Base-by-base conservation (phyloP, 1,284 basidiomycete species). In the Grifola frondosa region DNA sequence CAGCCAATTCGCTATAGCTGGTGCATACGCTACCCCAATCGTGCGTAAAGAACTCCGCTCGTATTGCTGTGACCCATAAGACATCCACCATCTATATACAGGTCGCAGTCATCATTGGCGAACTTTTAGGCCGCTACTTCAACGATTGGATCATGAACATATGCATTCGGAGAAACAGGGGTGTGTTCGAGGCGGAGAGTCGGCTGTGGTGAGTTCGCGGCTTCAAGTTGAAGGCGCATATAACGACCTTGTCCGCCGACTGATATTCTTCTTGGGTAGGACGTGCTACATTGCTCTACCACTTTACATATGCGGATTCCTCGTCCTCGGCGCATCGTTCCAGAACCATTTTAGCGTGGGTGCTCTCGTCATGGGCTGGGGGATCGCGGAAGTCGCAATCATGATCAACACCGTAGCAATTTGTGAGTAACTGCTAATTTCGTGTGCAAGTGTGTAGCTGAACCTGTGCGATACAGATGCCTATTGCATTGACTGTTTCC, bases 101-200 rank as follows among this genome's bases (percentile, higher is more conserved):
- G 78, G 68, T 84, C 9, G 75, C 75, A 0, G 76, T 80, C 5
- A 40, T 88, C 17, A 57, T 88, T 35, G 87, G 86, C 24, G 83
- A 88, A 58, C 19, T 87, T 1, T 53, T 77, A 3, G 86, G 83
- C 20, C 73, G 81, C 15, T 87, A 75, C 50, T 53, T 73, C 42
- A 85, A 87, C 51, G 85, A 88, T 49, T 79, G 71, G 68, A 74
- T 85, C 30, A 77, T 80, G 68, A 74, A 73, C 47, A 28, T 59
- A 12, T 71, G 66, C 36, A 76, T 84, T 49, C 65, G 70, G 36
- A 66, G 76, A 16, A 83, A 85, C 57, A 67, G 70, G 0, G 86
- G 84, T 47, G 77, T 88, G 22, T 88, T 87, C 61, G 77, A 81
- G 54, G 80, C 85, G 5, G 84, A 88, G 56, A 74, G 64, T 53